phyloP scores from a whole-genome alignment of 768 basidiomycete species.

The Stropharia rugosoannulata region DNA sequence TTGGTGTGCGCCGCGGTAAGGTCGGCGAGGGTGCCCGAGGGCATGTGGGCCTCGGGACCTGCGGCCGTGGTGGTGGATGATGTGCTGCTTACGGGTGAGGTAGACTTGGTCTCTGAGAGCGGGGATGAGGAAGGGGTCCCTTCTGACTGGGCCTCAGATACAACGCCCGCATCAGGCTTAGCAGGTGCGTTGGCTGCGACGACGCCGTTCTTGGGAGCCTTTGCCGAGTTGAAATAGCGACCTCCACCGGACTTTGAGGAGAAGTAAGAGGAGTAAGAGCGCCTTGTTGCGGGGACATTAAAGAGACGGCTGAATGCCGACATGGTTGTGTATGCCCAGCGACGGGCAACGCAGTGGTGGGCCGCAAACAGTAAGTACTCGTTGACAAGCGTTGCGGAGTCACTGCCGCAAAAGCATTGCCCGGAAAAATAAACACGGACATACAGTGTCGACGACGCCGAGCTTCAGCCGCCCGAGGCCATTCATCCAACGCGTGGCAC shows the following conservation, averaged over 20 bases:
- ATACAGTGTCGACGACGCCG: slow-evolving; percentile 8
- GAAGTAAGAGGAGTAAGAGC: slow-evolving; percentile 78
- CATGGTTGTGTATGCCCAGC: slow-evolving; percentile 32
- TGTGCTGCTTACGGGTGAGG: neutral
- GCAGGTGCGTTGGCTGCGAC: slow-evolving; percentile 21
- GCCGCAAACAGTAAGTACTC: slow-evolving; percentile 8
- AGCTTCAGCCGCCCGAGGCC: neutral
- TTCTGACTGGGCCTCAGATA: slow-evolving; percentile 7
- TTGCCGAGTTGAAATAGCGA: slow-evolving; percentile 73
- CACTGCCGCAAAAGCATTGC: slow-evolving; percentile 9
- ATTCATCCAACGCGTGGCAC: too few relatives aligned
- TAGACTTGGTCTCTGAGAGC: neutral
- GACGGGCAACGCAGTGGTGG: slow-evolving; percentile 11
- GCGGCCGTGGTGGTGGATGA: neutral
- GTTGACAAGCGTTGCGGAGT: slow-evolving; percentile 6
- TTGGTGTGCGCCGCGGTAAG: slow-evolving; percentile 8
- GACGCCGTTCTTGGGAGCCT: slow-evolving; percentile 54
- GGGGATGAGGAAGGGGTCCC: neutral
- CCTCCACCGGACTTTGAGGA: slow-evolving; percentile 76
- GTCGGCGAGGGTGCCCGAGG: neutral
- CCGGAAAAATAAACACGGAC: slow-evolving; percentile 20
- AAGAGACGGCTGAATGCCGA: slow-evolving; percentile 51
- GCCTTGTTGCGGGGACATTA: slow-evolving; percentile 45
- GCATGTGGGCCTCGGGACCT: neutral
- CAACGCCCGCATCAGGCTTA: slow-evolving; percentile 11